Base-by-base conservation (phyloP, 176 grass and related monocot species). In the Oryza nivara region DNA sequence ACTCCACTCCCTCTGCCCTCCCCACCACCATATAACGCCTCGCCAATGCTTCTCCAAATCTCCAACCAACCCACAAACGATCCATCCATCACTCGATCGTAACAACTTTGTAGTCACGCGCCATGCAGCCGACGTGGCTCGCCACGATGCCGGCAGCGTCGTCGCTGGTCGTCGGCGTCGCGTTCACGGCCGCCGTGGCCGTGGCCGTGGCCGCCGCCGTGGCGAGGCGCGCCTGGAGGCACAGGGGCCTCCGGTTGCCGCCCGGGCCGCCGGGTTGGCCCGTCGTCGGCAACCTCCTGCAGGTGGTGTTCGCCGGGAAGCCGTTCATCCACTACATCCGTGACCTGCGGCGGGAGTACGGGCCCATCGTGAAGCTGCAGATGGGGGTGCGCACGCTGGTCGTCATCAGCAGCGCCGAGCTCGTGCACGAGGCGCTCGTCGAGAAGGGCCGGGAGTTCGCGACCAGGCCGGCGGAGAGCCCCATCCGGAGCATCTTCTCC, bases 341-440 rank as follows among this genome's bases (percentile, higher is more conserved):
- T 22, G 92, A 93, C 61, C 72, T 95, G 6, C 88, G 79, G 0
- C 60, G 65, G 9, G 86, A 89, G 87, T 93, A 97, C 73, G 95
- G 95, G 9, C 89, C 92, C 43, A 92, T 97, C 71, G 60, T 93
- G 56, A 94, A 86, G 58, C 95, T 97, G 70, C 92, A 88, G 58
- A 93, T 97, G 90, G 95, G 95, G 4, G 95, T 91, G 67, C 91
- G 93, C 72, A 97, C 95, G 34, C 75, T 97, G 4, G 88, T 97
- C 2, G 65, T 95, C 68, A 91, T 97, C 75, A 91, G 92, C 90
- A 94, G 88, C 82, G 78, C 90, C 3, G 92, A 97, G 76, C n/a
- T 93, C 0, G 95, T 77, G 6, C 90, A 95, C 84, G 95, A 97
- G 84, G 95, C 92, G 11, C 85, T 97, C 28, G 80, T 97, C 20